phyloP scores from a whole-genome alignment of 2,329 filamentous ascomycete species.

The Metarhizium robertsii region DNA sequence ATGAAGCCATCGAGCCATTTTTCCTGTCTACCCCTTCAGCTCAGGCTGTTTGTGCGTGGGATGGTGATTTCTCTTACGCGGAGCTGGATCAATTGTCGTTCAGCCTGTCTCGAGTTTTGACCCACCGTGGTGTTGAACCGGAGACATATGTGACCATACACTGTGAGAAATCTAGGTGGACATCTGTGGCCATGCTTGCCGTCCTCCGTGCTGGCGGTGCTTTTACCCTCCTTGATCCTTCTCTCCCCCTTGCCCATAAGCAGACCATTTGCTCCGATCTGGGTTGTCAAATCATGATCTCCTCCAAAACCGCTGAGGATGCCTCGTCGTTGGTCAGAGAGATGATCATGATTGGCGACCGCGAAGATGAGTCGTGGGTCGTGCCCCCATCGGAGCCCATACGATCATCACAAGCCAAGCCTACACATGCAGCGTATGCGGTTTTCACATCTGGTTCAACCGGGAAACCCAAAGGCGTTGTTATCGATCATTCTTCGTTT shows the following conservation, averaged over 20 bases:
- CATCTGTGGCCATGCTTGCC: neutral
- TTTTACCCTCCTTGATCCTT: neutral
- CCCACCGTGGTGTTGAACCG: too few relatives aligned
- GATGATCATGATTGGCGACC: neutral
- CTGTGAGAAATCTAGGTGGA: neutral
- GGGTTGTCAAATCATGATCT: too few relatives aligned
- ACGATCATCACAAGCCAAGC: neutral
- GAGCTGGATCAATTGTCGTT: too few relatives aligned
- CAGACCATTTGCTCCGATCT: too few relatives aligned
- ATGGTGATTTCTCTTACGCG: too few relatives aligned
- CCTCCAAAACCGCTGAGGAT: neutral
- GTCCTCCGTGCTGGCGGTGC: neutral
- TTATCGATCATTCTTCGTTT: neutral
- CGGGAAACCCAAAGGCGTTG: constrained; percentile 2
- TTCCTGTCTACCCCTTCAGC: too few relatives aligned
- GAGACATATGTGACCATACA: too few relatives aligned
- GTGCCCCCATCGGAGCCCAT: too few relatives aligned
- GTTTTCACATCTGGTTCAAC: constrained; percentile 1
- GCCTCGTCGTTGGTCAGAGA: neutral
- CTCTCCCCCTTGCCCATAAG: neutral
- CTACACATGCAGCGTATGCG: neutral
- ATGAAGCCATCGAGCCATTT: too few relatives aligned
- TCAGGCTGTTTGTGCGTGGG: too few relatives aligned
- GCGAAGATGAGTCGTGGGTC: neutral
- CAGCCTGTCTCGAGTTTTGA: too few relatives aligned